Evolutionary conservation across 2,329 filamentous ascomycete species (phyloP).

Genomic region (Aspergillus texensis): DNA sequence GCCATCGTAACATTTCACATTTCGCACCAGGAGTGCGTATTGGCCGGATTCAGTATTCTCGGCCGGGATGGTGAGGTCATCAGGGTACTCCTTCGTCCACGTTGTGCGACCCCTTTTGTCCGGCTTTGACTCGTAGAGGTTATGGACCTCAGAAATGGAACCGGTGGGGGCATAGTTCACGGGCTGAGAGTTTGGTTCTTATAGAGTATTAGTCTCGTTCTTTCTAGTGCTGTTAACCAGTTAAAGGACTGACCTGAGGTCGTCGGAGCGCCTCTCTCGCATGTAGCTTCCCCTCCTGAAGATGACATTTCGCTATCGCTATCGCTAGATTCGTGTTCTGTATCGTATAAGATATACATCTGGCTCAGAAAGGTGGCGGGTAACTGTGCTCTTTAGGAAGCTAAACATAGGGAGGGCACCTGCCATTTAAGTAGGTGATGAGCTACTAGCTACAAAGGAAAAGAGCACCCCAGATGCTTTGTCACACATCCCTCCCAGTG

Average conservation of each 20-base stretch:
- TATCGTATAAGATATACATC: too few relatives aligned
- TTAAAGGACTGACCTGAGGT: background rate
- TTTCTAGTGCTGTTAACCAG: background rate
- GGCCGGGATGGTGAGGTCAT: constrained; percentile 58
- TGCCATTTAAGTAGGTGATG: background rate
- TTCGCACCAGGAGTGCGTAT: constrained; percentile 63
- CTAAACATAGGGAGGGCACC: background rate
- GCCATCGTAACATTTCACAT: constrained; percentile 60
- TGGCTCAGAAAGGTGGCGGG: background rate
- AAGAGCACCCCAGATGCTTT: background rate
- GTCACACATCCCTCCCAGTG: background rate
- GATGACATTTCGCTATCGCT: background rate
- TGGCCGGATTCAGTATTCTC: constrained; percentile 65
- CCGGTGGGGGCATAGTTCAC: constrained; percentile 23
- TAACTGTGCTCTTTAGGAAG: background rate
- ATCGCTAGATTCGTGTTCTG: background rate
- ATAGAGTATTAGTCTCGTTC: background rate
- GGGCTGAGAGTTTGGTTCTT: background rate
- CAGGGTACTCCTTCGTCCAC: constrained; percentile 60
- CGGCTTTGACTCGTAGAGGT: constrained; percentile 54
- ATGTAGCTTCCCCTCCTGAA: background rate
- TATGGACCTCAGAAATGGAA: constrained; percentile 45
- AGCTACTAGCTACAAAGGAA: too few relatives aligned
- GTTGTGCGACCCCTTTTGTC: constrained; percentile 55
- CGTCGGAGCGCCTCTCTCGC: background rate